Conservation (phyloP, 1,284 basidiomycete genomes). For the Microbotryum silenes-acaulis region DNA sequence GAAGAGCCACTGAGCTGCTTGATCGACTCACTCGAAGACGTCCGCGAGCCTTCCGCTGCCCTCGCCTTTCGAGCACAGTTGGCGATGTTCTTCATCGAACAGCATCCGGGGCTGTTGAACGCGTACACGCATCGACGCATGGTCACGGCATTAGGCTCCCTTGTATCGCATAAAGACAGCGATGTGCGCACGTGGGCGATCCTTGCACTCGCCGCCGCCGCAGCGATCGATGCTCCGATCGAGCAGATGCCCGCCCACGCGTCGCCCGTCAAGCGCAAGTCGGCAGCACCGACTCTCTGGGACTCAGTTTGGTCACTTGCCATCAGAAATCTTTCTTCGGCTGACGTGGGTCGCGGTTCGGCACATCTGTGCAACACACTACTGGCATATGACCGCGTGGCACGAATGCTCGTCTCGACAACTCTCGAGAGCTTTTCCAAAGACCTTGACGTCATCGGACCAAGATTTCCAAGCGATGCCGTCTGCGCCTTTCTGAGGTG, state of each 20-base stretch:
- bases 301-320: constrained; percentile 72
- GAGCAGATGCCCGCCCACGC: background rate
- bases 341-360: constrained; percentile 64
- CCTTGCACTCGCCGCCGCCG: constrained; percentile 56
- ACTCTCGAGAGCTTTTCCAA: constrained; percentile 69
- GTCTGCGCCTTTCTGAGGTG: constrained; percentile 69
- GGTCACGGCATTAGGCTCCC: constrained; percentile 51
- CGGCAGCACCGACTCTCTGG: constrained; percentile 46
- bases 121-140: constrained; percentile 52
- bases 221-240: constrained; percentile 27
- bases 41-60: constrained; percentile 37
- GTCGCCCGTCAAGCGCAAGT: background rate
- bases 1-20: constrained; percentile 52
- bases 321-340: constrained; percentile 60
- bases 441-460: constrained; percentile 79
- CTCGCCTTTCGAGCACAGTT: constrained; percentile 59
- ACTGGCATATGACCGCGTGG: constrained; percentile 47
- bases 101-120: constrained; percentile 61
- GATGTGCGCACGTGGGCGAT: constrained; percentile 70
- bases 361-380: constrained; percentile 60
- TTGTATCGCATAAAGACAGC: constrained; percentile 58
- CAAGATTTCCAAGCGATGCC: constrained; percentile 71
- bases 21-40: constrained; percentile 48
- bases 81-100: constrained; percentile 72
- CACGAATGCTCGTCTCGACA: constrained; percentile 51